These are phyloP conservation scores for Kingdonia uniflora DNA, from an alignment of 164 flowering plant species.

Conservation along the genomic window DNA sequence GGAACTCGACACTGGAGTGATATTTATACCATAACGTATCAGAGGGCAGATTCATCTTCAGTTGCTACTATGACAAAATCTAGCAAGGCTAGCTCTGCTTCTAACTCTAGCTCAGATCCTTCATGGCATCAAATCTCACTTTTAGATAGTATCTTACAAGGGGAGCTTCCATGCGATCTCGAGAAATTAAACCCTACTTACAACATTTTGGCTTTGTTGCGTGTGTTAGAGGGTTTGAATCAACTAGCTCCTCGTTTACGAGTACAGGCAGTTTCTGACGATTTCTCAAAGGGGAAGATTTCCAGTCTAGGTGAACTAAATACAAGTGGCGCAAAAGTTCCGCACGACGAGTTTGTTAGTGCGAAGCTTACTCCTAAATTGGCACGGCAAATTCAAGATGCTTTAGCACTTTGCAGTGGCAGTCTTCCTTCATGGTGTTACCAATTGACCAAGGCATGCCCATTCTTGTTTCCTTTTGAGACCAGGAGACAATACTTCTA, in stretches of 20 bases:
- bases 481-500: constrained; percentile 87
- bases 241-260: constrained; percentile 82
- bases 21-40: constrained; percentile 81
- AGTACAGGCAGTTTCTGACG: constrained; percentile 45
- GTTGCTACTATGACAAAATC: constrained; percentile 35
- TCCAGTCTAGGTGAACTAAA: constrained; percentile 42
- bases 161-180: constrained; percentile 88
- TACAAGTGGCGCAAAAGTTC: constrained; percentile 47
- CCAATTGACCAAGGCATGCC: constrained; percentile 95
- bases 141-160: constrained; percentile 83
- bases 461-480: constrained; percentile 96
- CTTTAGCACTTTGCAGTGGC: constrained; percentile 91
- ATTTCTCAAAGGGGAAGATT: constrained; percentile 60
- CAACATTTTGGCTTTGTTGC: constrained; percentile 65
- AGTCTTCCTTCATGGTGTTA: constrained; percentile 98
- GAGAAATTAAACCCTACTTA: constrained; percentile 85
- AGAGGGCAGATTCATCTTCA: constrained; percentile 56
- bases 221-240: constrained; percentile 82
- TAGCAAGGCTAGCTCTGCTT: constrained; percentile 35
- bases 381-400: constrained; percentile 93
- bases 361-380: constrained; percentile 92
- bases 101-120: constrained; percentile 39
- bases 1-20: constrained; percentile 84
- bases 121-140: constrained; percentile 49
- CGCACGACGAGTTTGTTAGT: constrained; percentile 63